These are phyloP conservation scores for Leccinum olivaceopallidum DNA, from an alignment of 768 basidiomycete genomes.

Conservation along the genomic window DNA sequence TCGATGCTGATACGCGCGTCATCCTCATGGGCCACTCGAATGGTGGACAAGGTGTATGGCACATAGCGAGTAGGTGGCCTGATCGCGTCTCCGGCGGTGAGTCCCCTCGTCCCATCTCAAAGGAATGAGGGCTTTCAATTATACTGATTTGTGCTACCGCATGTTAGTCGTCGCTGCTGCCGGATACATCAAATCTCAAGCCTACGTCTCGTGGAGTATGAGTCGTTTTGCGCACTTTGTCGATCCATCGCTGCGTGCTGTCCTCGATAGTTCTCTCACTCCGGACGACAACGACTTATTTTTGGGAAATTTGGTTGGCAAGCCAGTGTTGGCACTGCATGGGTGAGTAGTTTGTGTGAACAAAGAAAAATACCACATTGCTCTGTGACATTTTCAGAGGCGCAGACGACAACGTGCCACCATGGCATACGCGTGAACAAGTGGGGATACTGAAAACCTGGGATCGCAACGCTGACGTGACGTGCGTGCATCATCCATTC, in stretches of 20 bases:
- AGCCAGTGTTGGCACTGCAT: conserved; percentile 73
- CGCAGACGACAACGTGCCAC: conserved; percentile 83
- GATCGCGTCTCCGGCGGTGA: conserved; percentile 68
- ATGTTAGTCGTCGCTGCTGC: conserved; percentile 72
- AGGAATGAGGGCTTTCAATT: too few relatives aligned
- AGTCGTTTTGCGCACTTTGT: conserved; percentile 76
- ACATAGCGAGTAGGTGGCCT: conserved; percentile 73
- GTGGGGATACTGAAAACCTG: conserved; percentile 62
- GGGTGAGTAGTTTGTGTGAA: conserved; percentile 50
- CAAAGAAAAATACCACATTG: neutral
- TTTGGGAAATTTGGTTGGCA: conserved; percentile 71
- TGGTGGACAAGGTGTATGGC: conserved; percentile 90
- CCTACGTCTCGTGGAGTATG: conserved; percentile 74
- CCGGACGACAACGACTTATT: conserved; percentile 90
- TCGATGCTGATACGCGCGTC: conserved; percentile 42
- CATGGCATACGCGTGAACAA: conserved; percentile 77
- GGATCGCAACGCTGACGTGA: conserved; percentile 51
- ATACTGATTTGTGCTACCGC: neutral
- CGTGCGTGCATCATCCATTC: conserved; percentile 38
- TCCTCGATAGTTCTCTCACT: conserved; percentile 73
- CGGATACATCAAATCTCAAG: conserved; percentile 84
- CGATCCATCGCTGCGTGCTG: conserved; percentile 70
- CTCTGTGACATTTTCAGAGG: conserved; percentile 44
- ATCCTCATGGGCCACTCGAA: conserved; percentile 92
- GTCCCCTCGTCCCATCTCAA: conserved; percentile 6